Evolutionary conservation across 768 basidiomycete species (phyloP), one percentile per base, ranked within the genome.

Genomic region (Mycena albidolilacea): DNA sequence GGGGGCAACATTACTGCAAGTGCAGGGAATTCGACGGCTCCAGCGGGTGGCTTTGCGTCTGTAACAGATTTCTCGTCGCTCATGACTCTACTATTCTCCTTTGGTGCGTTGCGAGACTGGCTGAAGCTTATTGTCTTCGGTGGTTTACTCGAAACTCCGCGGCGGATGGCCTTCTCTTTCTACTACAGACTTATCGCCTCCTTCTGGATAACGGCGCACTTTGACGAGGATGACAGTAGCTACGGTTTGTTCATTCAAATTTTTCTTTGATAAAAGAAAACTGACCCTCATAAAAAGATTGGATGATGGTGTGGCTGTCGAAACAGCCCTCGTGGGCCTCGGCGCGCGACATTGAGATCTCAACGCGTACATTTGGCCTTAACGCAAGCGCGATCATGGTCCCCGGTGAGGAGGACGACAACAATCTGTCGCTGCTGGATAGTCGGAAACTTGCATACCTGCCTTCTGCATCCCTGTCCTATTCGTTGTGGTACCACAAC

Each of bases 301-400:
- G 93, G 93, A 85, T 94, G 77, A 87, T 93, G 86, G 81, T 86
- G 48, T 94, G 93, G 92, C 80, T 94, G 0, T 89, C 91, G 5
- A 85, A 85, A 64, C 89, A 90, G 48, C 86, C 90, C 21, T 82
- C 87, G 19, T 93, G 90, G 90, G 84, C 77, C 64, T 77, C 80
- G 46, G 86, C 89, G 7, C 87, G 90, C 9, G 85, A 87, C 68
- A 82, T 92, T 37, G 80, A 89, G 57, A 82, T 92, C 44, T 87
- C 83, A 75, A 91, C 90, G 6, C 75, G 52, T 21, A 76, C 78
- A 75, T 87, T 82, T 79, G 84, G 78, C 15, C 79, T 85, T 7
- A 78, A 81, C 23, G 77, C 80, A 5, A 74, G 78, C 48, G 81
- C 79, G 0, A 71, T 84, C 2, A 71, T 82, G 54, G 73, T 87